These are phyloP conservation scores for Puya raimondii DNA, from an alignment of 176 grass and related monocot species.

Conservation along the genomic window DNA sequence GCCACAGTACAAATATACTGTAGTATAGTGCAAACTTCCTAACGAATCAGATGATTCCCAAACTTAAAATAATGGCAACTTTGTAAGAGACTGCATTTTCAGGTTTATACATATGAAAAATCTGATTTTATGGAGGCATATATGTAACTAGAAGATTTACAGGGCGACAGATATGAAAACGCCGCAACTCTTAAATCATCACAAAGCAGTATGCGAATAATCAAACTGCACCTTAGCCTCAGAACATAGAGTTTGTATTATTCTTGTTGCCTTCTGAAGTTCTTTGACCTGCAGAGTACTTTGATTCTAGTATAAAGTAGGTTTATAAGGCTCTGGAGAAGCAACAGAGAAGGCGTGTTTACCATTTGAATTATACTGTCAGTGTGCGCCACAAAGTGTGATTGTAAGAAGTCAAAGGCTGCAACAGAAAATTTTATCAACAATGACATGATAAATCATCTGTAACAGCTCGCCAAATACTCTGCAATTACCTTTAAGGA, in stretches of 20 bases:
- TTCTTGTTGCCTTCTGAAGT: constrained; percentile 75
- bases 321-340: no score
- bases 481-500: constrained; percentile 61
- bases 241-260: constrained; percentile 78
- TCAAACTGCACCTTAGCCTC: constrained; percentile 56
- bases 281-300: constrained; percentile 47
- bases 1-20: no score
- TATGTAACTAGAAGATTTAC: no score
- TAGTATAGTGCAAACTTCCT: no score
- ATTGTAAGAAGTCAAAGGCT: constrained; percentile 69
- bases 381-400: constrained; percentile 50
- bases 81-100: background rate
- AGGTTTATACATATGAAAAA: no score
- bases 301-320: background rate
- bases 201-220: background rate
- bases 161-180: no score
- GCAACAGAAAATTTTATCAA: constrained; percentile 23
- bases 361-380: constrained; percentile 50
- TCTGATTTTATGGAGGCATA: no score
- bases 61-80: background rate
- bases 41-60: no score
- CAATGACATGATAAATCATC: background rate
- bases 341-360: constrained; percentile 8
- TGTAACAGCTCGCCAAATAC: background rate
- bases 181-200: no score